These are phyloP conservation scores for Pseudogymnoascus sp. DNA, from an alignment of 2,329 filamentous ascomycete genomes.

Conservation along the genomic window DNA sequence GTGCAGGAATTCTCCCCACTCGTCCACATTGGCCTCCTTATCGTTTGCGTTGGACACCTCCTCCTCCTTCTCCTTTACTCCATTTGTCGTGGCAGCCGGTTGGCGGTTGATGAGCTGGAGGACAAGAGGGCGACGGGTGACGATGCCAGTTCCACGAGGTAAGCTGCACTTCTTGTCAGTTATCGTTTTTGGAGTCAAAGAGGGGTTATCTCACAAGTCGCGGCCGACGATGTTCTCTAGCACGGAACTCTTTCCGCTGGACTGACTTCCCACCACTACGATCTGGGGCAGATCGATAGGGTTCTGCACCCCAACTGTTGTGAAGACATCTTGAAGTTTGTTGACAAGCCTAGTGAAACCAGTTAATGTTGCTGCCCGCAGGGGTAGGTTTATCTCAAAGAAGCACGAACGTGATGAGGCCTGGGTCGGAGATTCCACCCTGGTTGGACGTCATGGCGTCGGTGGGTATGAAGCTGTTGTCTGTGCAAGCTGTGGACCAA, in stretches of 20 bases:
- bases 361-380: conserved; percentile 24
- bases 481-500: background rate
- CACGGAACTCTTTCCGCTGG: conserved; percentile 98
- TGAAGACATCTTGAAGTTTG: conserved; percentile 98
- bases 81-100: conserved; percentile 58
- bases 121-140: conserved; percentile 89
- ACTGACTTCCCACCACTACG: conserved; percentile 95
- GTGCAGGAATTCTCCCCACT: conserved; percentile 98
- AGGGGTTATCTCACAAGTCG: conserved; percentile 72
- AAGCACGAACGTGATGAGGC: conserved; percentile 52
- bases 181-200: conserved; percentile 12
- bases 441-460: conserved; percentile 24
- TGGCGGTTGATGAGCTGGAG: conserved; percentile 95
- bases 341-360: conserved; percentile 66
- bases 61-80: conserved; percentile 58
- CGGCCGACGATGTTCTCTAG: conserved; percentile 97
- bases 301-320: conserved; percentile 97
- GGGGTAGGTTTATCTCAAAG: conserved; percentile 16
- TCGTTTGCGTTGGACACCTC: conserved; percentile 61
- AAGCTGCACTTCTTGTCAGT: conserved; percentile 50
- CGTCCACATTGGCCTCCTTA: conserved; percentile 82
- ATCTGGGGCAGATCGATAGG: conserved; percentile 98
- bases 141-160: conserved; percentile 94
- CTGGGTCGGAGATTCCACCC: conserved; percentile 59
- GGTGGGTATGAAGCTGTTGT: conserved; percentile 11